phyloP scores from a whole-genome alignment of 306 rosid species.

The Alnus rubra region DNA sequence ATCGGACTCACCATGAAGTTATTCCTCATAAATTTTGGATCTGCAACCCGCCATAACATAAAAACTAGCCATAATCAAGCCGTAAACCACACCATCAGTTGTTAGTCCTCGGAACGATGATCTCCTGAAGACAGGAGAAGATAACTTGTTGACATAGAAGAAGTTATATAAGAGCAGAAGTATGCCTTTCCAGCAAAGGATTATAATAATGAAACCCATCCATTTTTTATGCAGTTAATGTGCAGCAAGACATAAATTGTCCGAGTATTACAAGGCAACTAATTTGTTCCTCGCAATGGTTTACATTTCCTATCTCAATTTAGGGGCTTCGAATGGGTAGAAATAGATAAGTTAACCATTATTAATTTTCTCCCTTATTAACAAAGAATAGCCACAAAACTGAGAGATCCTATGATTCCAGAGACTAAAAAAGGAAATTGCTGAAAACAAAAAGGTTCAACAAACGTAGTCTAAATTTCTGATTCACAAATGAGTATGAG shows the following conservation, averaged over 20 bases:
- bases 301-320: not conserved
- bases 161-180: not conserved
- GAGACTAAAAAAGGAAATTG: not conserved
- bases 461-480: not conserved
- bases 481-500: not conserved
- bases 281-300: too few relatives aligned
- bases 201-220: not conserved
- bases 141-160: slow-evolving; percentile 24
- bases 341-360: not conserved
- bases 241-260: not conserved
- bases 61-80: slow-evolving; percentile 72
- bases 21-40: slow-evolving; percentile 56
- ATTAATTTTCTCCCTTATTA: not conserved
- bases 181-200: slow-evolving; percentile 8
- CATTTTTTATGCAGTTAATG: not conserved
- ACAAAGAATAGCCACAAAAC: too few relatives aligned
- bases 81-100: slow-evolving; percentile 46
- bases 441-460: too few relatives aligned
- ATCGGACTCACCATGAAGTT: slow-evolving; percentile 70
- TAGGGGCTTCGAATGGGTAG: not conserved
- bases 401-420: too few relatives aligned
- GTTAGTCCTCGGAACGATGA: slow-evolving; percentile 52
- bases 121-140: slow-evolving; percentile 55
- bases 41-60: slow-evolving; percentile 60
- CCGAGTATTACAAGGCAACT: not conserved